These are phyloP conservation scores for Suillus spraguei DNA, from an alignment of 768 basidiomycete species.

Conservation along the genomic window DNA sequence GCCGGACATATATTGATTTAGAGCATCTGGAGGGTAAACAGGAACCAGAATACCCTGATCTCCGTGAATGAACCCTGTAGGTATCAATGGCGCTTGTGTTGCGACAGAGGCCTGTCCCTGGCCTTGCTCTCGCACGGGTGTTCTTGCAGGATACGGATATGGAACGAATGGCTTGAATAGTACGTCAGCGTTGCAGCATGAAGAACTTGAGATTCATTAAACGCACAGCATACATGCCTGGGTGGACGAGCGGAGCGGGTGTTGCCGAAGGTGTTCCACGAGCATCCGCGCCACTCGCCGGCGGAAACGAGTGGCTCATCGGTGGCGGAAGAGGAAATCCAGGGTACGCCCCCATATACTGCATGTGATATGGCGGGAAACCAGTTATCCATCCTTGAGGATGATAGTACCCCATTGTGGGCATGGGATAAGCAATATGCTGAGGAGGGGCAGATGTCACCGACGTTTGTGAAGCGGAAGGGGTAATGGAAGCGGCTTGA, in stretches of 20 bases:
- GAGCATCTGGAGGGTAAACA: slow-evolving; percentile 69
- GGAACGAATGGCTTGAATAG: slow-evolving; percentile 48
- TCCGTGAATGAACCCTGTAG: slow-evolving; percentile 72
- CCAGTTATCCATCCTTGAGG: slow-evolving; percentile 55
- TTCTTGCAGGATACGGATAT: slow-evolving; percentile 45
- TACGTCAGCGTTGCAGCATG: slow-evolving; percentile 15
- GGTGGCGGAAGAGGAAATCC: slow-evolving; percentile 42
- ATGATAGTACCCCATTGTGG: slow-evolving; percentile 48
- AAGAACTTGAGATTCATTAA: slow-evolving; percentile 1
- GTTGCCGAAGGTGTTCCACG: slow-evolving; percentile 34
- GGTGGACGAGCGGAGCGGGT: slow-evolving; percentile 40
- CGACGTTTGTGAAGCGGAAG: slow-evolving; percentile 32
- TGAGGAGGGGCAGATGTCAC: slow-evolving; percentile 23
- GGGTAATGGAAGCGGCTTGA: slow-evolving; percentile 10
- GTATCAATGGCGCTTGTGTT: slow-evolving; percentile 57
- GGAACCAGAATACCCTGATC: slow-evolving; percentile 74
- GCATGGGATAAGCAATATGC: slow-evolving; percentile 38
- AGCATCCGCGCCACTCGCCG: slow-evolving; percentile 40
- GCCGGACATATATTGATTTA: slow-evolving; percentile 67
- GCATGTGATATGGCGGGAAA: slow-evolving; percentile 54
- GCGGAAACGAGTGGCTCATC: slow-evolving; percentile 26
- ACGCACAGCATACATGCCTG: slow-evolving; percentile 52
- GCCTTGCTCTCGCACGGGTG: slow-evolving; percentile 19
- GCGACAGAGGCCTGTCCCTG: slow-evolving; percentile 21
- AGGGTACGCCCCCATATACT: slow-evolving; percentile 51